Base-by-base conservation (phyloP, 139 green algal species). In the Picochlorum sp. region DNA sequence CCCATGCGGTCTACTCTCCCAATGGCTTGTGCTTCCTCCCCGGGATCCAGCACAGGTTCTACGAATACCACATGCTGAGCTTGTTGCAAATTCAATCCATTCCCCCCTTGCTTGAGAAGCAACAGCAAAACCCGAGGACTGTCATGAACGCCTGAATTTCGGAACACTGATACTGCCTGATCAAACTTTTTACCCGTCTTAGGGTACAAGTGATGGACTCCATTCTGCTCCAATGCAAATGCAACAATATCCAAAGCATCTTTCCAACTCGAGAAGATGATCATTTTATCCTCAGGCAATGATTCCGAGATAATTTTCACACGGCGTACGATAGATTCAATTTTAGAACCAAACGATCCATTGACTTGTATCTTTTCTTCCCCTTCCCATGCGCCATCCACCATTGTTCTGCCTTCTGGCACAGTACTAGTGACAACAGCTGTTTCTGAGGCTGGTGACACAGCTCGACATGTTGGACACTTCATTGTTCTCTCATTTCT, bases 51-150 rank as follows among this genome's bases (percentile, higher is more conserved):
- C 49, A 85, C 66, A 15, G 85, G 85, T 72, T 92, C 83, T n/a
- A 89, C 63, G 41, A 96, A 60, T 45, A 94, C 56, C 62, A 95
- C 89, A 57, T 96, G 89, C 73, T 88, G 78, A 6, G 89, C 89
- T 68, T 91, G 84, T 73, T 55, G 77, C 24, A 96, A 62, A 75
- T 92, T 95, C 0, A 96, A 78, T 1, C 81, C 84, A 24, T 83
- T 81, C 18, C 65, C 83, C 4, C 83, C 88, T 49, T 88, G 79
- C 49, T 77, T 77, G 15, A 89, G 45, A n/a, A 86, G 72, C 69
- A 94, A 73, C 70, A 95, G 80, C 73, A 93, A 75, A 28, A 90
- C 81, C 5, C 74, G 73, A 8, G 60, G 71, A 26, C 23, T 54
- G 31, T 45, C 23, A 45, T 23, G 16, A 23, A 44, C 23, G 30